Percentiles rank a stretch among this genome's conserved stretches.
Conservation (phyloP, 805 yeast genomes). For the Starmerella bombi region DNA sequence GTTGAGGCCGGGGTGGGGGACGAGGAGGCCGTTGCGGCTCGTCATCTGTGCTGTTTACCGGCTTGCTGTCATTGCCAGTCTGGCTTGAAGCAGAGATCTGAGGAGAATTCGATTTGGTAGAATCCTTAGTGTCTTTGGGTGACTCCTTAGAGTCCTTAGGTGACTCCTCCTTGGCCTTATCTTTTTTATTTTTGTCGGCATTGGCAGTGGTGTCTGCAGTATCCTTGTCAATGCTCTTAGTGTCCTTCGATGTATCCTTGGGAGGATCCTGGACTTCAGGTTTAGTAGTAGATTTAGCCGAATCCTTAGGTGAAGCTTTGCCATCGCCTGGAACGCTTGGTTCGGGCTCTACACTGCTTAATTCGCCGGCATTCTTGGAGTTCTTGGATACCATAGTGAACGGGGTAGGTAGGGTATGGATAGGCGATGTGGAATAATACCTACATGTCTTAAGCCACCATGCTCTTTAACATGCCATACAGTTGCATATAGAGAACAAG, state of each 20-base stretch:
- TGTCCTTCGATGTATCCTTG: not conserved
- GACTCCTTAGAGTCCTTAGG: constrained; percentile 1
- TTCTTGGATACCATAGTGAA: not conserved
- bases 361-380: not conserved
- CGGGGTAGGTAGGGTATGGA: too few species aligned
- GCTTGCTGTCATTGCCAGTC: too few species aligned
- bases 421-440: too few species aligned
- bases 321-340: constrained; percentile 1
- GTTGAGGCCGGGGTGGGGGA: constrained; percentile 45
- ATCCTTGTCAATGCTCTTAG: constrained; percentile 1
- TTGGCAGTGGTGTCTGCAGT: constrained; percentile 1
- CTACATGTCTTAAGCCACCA: too few species aligned
- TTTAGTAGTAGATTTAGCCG: not conserved
- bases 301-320: not conserved
- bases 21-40: constrained; percentile 8
- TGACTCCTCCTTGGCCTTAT: not conserved
- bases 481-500: too few species aligned
- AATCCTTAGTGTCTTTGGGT: not conserved
- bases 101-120: too few species aligned
- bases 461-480: too few species aligned
- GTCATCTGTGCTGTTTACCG: not conserved
- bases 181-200: not conserved
- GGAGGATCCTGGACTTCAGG: not conserved
- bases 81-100: too few species aligned
- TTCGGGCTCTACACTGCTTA: constrained; percentile 12